Evolutionary conservation across 1,284 basidiomycete species (phyloP).

Genomic region (Paramarasmius palmivorus): DNA sequence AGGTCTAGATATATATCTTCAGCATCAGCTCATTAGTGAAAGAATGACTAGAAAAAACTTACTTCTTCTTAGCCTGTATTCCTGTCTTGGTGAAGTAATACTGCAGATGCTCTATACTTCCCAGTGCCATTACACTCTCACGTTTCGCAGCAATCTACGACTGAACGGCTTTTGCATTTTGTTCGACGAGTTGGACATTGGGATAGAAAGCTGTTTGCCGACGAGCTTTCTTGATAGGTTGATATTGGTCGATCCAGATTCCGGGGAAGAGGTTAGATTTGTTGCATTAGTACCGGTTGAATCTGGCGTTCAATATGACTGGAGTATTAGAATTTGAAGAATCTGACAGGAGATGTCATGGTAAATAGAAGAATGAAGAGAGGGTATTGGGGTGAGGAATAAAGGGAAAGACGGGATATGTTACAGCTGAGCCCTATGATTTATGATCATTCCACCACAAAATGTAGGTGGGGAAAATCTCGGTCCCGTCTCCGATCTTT

Average conservation of each 20-base stretch:
- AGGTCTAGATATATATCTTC: slow-evolving; percentile 10
- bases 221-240: slow-evolving; percentile 43
- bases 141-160: slow-evolving; percentile 82
- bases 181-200: slow-evolving; percentile 64
- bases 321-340: neutral
- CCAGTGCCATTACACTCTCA: slow-evolving; percentile 83
- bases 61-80: slow-evolving; percentile 71
- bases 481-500: too few relatives aligned
- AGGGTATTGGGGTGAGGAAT: neutral
- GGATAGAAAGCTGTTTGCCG: slow-evolving; percentile 76
- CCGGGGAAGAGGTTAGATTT: slow-evolving; percentile 11
- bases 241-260: slow-evolving; percentile 8
- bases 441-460: too few relatives aligned
- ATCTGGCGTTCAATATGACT: slow-evolving; percentile 6
- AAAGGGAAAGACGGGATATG: too few relatives aligned
- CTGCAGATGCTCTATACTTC: slow-evolving; percentile 86
- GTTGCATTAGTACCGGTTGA: slow-evolving; percentile 11
- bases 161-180: slow-evolving; percentile 82
- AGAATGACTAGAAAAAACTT: slow-evolving; percentile 31
- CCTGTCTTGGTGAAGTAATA: slow-evolving; percentile 88
- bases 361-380: neutral
- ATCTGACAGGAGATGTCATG: slow-evolving; percentile 4
- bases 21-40: too few relatives aligned
- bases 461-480: too few relatives aligned
- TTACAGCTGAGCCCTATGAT: too few relatives aligned